These are phyloP conservation scores for Termitomyces sp. DNA, from an alignment of 768 basidiomycete species.

Conservation along the genomic window DNA sequence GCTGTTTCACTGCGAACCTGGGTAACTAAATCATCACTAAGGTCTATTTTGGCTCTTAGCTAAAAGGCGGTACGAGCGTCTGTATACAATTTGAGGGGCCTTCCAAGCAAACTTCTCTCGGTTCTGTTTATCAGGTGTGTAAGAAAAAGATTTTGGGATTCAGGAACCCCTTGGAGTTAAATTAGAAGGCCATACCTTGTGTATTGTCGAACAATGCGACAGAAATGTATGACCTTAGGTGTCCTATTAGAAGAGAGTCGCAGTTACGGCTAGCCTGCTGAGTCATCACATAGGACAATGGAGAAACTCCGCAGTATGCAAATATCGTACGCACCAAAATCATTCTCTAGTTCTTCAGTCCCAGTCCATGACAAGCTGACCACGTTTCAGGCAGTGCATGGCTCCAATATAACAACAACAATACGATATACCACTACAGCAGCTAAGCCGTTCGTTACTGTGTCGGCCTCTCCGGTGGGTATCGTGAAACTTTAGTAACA, in stretches of 20 bases:
- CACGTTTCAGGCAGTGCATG: constrained; percentile 15
- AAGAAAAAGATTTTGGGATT: no score
- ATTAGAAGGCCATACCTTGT: no score
- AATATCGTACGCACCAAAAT: no score
- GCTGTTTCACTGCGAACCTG: neutral
- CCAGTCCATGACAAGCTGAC: constrained; percentile 49
- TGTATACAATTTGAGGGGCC: no score
- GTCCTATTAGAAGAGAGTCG: constrained; percentile 33
- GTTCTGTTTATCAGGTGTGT: no score
- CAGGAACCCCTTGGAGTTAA: no score
- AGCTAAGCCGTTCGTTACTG: neutral
- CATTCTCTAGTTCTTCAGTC: constrained; percentile 58
- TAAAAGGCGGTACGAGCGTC: neutral
- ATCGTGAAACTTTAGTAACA: no score
- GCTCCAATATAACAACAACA: no score
- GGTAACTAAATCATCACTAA: neutral
- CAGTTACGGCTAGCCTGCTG: constrained; percentile 58
- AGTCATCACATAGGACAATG: constrained; percentile 6
- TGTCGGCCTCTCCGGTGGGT: neutral
- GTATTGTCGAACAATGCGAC: no score
- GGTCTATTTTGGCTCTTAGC: neutral
- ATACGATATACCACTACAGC: no score
- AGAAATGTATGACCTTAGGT: no score
- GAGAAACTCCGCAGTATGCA: neutral
- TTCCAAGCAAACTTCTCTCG: neutral